A percentile compares a stretch with the other conserved stretches of the same genome.
Evolutionary conservation across 2,329 filamentous ascomycete species (phyloP).

Genomic region (Aspergillus neoniger): DNA sequence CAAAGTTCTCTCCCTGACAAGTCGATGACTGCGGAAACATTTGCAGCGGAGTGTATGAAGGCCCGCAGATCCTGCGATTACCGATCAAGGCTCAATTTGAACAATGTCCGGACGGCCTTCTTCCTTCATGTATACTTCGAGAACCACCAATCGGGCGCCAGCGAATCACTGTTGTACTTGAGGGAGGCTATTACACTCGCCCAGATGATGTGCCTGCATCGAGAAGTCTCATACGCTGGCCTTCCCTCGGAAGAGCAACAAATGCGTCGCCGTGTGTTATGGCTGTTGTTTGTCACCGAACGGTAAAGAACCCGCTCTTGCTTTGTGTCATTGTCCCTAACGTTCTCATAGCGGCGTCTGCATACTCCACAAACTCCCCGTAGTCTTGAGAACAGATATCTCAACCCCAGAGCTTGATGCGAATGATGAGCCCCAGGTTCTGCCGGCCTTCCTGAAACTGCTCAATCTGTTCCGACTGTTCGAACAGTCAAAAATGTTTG

Average conservation of each 20-base stretch:
- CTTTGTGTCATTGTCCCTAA: not conserved
- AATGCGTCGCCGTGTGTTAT: conserved; percentile 50
- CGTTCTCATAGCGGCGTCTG: conserved; percentile 46
- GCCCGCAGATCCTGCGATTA: conserved; percentile 32
- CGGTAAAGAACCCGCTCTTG: conserved; percentile 16
- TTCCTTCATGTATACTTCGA: conserved; percentile 57
- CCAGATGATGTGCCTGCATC: conserved; percentile 53
- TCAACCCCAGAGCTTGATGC: conserved; percentile 40
- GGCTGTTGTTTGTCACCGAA: conserved; percentile 54
- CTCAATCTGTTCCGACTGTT: conserved; percentile 55
- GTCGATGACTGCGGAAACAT: conserved; percentile 33
- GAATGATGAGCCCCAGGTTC: conserved; percentile 47
- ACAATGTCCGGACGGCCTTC: conserved; percentile 51
- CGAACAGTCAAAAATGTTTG: conserved; percentile 53
- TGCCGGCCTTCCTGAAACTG: conserved; percentile 54
- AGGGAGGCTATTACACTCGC: conserved; percentile 56
- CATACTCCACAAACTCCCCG: conserved; percentile 53
- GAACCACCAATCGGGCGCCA: conserved; percentile 50
- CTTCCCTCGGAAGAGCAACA: conserved; percentile 46
- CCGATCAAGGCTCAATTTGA: conserved; percentile 38
- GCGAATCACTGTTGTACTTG: conserved; percentile 51
- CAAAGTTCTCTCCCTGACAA: conserved; percentile 27
- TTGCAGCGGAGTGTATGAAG: conserved; percentile 42
- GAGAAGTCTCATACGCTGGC: conserved; percentile 44
- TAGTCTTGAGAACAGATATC: conserved; percentile 47